phyloP scores from a whole-genome alignment of 2,329 filamentous ascomycete species.

The Xylaria sp. region DNA sequence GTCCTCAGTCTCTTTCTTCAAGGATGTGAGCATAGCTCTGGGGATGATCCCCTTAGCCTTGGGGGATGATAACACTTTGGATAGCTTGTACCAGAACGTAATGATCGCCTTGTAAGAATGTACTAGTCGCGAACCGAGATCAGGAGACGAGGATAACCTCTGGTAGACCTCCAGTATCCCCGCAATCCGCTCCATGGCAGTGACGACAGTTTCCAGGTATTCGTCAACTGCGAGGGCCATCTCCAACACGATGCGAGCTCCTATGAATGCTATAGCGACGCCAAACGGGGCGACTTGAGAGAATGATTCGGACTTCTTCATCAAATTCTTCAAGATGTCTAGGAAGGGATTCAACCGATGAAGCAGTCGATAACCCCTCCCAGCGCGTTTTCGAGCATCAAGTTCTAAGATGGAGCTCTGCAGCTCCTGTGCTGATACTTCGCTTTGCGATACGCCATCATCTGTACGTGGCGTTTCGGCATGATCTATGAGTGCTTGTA shows the following conservation, averaged over 20 bases:
- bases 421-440: slow-evolving; percentile 23
- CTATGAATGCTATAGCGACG: slow-evolving; percentile 25
- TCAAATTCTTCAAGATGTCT: slow-evolving; percentile 17
- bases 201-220: slow-evolving; percentile 29
- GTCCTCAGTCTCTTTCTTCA: slow-evolving; percentile 29
- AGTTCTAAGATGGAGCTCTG: slow-evolving; percentile 22
- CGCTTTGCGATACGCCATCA: slow-evolving; percentile 16
- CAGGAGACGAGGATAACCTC: slow-evolving; percentile 16
- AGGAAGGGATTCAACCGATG: slow-evolving; percentile 25
- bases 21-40: slow-evolving; percentile 19
- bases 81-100: slow-evolving; percentile 31
- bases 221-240: slow-evolving; percentile 27
- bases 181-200: slow-evolving; percentile 23
- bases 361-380: slow-evolving; percentile 22
- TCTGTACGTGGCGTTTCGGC: neutral
- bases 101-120: slow-evolving; percentile 31
- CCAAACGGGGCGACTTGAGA: slow-evolving; percentile 24
- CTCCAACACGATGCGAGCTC: slow-evolving; percentile 29
- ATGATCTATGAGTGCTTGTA: slow-evolving; percentile 15
- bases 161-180: slow-evolving; percentile 29
- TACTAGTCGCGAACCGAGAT: slow-evolving; percentile 22
- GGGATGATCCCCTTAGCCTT: slow-evolving; percentile 19
- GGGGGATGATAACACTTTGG: slow-evolving; percentile 25
- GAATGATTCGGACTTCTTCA: slow-evolving; percentile 27
- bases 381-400: slow-evolving; percentile 20